Percentiles rank a stretch among this genome's conserved stretches.
phyloP scores from a whole-genome alignment of 2,329 filamentous ascomycete species.

The Ophiosphaerella herpotricha region DNA sequence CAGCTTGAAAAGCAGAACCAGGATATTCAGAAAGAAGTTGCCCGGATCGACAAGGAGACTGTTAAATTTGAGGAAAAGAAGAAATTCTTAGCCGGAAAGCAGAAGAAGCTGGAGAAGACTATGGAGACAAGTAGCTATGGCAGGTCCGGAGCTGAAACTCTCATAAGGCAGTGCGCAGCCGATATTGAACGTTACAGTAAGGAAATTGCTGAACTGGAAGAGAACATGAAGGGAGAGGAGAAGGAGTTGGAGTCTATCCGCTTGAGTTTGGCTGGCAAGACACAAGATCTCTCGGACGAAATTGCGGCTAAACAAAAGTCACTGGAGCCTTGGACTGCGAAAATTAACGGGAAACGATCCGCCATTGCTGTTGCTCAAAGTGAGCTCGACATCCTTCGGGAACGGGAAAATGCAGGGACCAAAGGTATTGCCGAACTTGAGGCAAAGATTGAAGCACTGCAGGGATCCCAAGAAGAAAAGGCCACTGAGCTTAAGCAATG shows the following conservation, averaged over 20 bases:
- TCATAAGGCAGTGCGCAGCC: slow-evolving; percentile 75
- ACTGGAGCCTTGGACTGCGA: slow-evolving; percentile 94
- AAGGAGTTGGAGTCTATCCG: slow-evolving; percentile 81
- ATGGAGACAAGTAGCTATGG: slow-evolving; percentile 77
- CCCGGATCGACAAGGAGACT: slow-evolving; percentile 91
- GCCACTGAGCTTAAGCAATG: slow-evolving; percentile 74
- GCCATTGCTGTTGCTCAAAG: slow-evolving; percentile 93
- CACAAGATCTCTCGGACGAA: slow-evolving; percentile 88
- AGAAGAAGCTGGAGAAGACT: slow-evolving; percentile 92
- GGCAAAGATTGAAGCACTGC: slow-evolving; percentile 74
- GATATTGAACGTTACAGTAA: slow-evolving; percentile 77
- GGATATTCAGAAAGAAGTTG: slow-evolving; percentile 79
- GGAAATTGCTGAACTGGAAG: slow-evolving; percentile 78
- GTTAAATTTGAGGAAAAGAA: slow-evolving; percentile 98
- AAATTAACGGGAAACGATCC: slow-evolving; percentile 95
- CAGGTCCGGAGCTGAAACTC: slow-evolving; percentile 73
- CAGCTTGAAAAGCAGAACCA: slow-evolving; percentile 81
- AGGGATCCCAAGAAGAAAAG: slow-evolving; percentile 73
- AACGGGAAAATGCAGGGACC: slow-evolving; percentile 85
- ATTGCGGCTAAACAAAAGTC: slow-evolving; percentile 92
- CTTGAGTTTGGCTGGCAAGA: slow-evolving; percentile 90
- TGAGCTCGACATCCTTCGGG: slow-evolving; percentile 86
- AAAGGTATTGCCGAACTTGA: slow-evolving; percentile 83
- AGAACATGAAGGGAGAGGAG: slow-evolving; percentile 77
- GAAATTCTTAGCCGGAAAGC: slow-evolving; percentile 88